Evolutionary conservation across 257 asterid species (phyloP).

Genomic region (Solanum chaucha): DNA sequence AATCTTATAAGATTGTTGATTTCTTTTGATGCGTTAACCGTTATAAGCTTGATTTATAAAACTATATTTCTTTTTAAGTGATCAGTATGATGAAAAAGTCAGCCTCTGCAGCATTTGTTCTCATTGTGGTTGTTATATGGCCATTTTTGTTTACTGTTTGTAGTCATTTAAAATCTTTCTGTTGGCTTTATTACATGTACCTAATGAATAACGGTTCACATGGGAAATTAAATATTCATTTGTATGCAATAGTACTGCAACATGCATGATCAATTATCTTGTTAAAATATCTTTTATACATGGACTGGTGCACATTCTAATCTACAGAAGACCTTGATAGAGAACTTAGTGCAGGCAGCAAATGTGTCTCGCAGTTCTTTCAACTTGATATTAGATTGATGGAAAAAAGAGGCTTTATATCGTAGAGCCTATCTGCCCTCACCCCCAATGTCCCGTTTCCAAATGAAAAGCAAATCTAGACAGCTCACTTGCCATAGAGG

Average conservation of each 20-base stretch:
- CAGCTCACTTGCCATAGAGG: background rate
- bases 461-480: background rate
- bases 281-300: background rate
- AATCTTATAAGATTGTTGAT: background rate
- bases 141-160: background rate
- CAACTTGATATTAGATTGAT: background rate
- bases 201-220: background rate
- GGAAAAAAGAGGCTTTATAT: background rate
- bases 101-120: background rate
- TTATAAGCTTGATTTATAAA: background rate
- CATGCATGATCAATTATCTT: background rate
- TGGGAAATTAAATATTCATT: background rate
- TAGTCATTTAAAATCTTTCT: background rate
- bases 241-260: background rate
- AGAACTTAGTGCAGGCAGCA: background rate
- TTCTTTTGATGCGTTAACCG: background rate
- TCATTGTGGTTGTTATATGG: background rate
- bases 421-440: background rate
- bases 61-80: background rate
- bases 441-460: background rate
- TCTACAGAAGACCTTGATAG: background rate
- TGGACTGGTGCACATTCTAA: background rate
- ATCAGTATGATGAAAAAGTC: background rate
- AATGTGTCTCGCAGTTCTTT: background rate
- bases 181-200: background rate